Percentiles rank a stretch among this genome's conserved stretches.
Evolutionary conservation across 2,329 filamentous ascomycete genomes (phyloP).

Genomic region (Cryphonectria naterciae): DNA sequence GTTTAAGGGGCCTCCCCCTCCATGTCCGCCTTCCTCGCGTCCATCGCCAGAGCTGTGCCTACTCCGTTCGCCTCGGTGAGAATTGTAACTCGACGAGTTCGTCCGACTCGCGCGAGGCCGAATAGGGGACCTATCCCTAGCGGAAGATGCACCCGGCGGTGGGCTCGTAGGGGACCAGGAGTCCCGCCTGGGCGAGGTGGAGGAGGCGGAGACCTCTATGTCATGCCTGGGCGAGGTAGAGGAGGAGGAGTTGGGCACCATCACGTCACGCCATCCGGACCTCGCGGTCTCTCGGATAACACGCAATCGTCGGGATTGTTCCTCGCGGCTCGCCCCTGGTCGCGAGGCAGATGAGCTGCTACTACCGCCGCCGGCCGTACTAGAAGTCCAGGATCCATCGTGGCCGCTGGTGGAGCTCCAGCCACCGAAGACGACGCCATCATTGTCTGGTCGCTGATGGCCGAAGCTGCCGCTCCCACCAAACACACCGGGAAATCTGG

Average conservation of each 20-base stretch:
- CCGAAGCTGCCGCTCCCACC: not conserved
- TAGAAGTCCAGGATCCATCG: not conserved
- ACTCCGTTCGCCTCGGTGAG: slow-evolving; percentile 15
- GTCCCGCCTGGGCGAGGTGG: slow-evolving; percentile 22
- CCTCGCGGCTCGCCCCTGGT: slow-evolving; percentile 25
- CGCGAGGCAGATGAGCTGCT: slow-evolving; percentile 12
- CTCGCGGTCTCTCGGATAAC: slow-evolving; percentile 33
- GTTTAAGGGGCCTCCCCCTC: slow-evolving; percentile 24
- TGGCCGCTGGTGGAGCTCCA: no score
- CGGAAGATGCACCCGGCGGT: slow-evolving; percentile 19
- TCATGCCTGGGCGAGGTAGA: slow-evolving; percentile 11
- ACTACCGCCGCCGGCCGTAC: not conserved
- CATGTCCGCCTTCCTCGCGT: not conserved
- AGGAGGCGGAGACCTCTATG: not conserved
- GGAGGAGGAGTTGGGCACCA: not conserved
- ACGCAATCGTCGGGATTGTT: slow-evolving; percentile 32
- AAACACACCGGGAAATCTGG: no score
- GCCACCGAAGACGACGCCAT: no score
- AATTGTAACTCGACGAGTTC: slow-evolving; percentile 18
- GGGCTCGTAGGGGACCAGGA: slow-evolving; percentile 29
- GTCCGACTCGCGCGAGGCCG: slow-evolving; percentile 9
- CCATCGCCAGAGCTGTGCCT: slow-evolving; percentile 8
- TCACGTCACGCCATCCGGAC: slow-evolving; percentile 6
- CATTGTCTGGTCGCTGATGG: no score
- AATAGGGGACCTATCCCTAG: slow-evolving; percentile 26